Conservation (phyloP, 192 early-diverging fungal genomes). For the Rhizoclosmatium globosum region DNA sequence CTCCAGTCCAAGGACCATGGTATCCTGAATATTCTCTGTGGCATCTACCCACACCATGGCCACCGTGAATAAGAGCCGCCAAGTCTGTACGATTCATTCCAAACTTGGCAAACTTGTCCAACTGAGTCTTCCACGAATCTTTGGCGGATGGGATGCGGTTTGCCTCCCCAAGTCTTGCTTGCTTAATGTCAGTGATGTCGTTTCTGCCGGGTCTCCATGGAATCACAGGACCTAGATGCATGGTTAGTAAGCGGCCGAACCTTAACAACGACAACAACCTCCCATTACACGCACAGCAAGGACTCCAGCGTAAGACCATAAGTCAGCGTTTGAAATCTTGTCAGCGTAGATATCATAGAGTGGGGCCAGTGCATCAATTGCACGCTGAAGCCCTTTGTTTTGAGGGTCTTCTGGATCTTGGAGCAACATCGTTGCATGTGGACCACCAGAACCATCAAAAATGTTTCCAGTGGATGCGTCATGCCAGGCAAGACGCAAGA, state of each 20-base stretch:
- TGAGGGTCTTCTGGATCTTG: neutral
- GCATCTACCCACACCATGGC: neutral
- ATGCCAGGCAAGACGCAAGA: constrained; percentile 9
- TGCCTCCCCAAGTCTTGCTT: neutral
- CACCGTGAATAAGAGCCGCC: constrained; percentile 45
- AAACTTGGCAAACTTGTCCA: neutral
- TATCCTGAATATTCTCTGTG: constrained; percentile 18
- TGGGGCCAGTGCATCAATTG: constrained; percentile 7
- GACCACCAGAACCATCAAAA: neutral
- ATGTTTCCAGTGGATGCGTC: neutral
- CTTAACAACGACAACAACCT: neutral
- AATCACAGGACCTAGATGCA: neutral
- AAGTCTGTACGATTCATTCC: neutral
- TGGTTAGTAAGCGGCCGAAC: too few species aligned
- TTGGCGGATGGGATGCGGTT: neutral
- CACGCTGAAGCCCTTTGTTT: constrained; percentile 4
- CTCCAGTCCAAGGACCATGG: constrained; percentile 32
- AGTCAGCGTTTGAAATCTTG: neutral
- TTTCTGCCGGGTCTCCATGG: constrained; percentile 2
- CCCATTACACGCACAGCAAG: neutral
- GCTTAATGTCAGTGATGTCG: neutral
- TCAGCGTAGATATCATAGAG: neutral
- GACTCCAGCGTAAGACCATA: constrained; percentile 6
- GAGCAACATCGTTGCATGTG: neutral
- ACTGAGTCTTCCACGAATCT: neutral